phyloP scores from a whole-genome alignment of 2,329 filamentous ascomycete genomes.

The Endoconidiophora polonica region DNA sequence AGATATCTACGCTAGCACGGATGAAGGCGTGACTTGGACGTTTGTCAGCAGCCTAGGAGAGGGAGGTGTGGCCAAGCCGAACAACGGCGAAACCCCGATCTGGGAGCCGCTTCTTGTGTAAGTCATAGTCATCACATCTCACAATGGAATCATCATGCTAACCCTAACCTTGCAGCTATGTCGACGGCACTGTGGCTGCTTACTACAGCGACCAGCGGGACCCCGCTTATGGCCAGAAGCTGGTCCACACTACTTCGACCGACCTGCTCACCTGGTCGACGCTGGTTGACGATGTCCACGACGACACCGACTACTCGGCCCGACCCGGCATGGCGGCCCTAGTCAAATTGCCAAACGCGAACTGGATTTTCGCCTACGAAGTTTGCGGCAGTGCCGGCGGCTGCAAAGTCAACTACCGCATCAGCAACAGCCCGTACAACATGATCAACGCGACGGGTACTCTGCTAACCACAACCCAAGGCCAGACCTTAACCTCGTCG shows the following conservation, averaged over 20 bases:
- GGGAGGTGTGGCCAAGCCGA: constrained; percentile 43
- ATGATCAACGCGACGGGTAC: constrained; percentile 21
- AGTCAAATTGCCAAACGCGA: constrained; percentile 37
- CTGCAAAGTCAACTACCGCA: constrained; percentile 30
- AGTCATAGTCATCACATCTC: constrained; percentile 8
- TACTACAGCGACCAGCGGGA: constrained; percentile 61
- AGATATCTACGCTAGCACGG: constrained; percentile 48
- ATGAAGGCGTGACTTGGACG: constrained; percentile 45
- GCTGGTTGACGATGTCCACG: constrained; percentile 44
- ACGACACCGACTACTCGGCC: constrained; percentile 34
- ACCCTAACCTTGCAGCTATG: constrained; percentile 22
- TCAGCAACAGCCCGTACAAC: constrained; percentile 22
- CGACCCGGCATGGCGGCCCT: constrained; percentile 55
- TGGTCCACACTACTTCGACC: constrained; percentile 44
- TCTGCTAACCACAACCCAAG: constrained; percentile 19
- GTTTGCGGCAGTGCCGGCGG: constrained; percentile 32
- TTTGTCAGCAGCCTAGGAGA: constrained; percentile 50
- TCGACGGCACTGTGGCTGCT: constrained; percentile 41
- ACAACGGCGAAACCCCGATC: constrained; percentile 50
- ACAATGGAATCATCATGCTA: not conserved
- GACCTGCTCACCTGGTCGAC: constrained; percentile 44
- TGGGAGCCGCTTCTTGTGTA: constrained; percentile 54
- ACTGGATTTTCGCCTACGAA: constrained; percentile 50
- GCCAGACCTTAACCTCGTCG: constrained; percentile 19
- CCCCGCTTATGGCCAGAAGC: constrained; percentile 48